Evolutionary conservation across 257 asterid species (phyloP), one percentile per base, ranked within the genome.

Genomic region (Parsonsia alboflavescens): DNA sequence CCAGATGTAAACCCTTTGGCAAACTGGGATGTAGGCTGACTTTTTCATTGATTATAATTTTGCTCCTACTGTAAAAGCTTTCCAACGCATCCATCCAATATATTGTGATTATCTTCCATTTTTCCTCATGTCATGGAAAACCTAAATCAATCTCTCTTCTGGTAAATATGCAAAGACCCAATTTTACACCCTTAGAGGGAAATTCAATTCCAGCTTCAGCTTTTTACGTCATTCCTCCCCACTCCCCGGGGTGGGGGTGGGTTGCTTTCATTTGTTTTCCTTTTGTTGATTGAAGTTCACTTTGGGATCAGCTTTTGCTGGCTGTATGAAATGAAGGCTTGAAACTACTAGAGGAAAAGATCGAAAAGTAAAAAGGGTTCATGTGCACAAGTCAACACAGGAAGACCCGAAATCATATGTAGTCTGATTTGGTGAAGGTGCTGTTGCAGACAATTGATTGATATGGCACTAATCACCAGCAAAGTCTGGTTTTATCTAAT

Each of bases 1-100:
- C 73, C 80, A 77, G 19, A 73, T 78, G 79, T 8, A 45, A 17
- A 54, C 58, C n/a, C 74, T 28, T 39, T 53, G 12, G 2, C 17
- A 30, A 41, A 10, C 68, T 15, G 48, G 1, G 46, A 63, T 63
- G 26, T 33, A 26, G 67, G n/a, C n/a, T 30, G 12, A 28, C n/a
- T 26, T 28, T 52, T 33, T 61, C 44, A 13, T 61, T 13, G 21
- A 28, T 13, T 61, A 28, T 5, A 28, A 6, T 0, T 61, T 61
- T 61, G 3, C 67, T 68, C 22, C 70, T 50, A 1, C 24, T 4
- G 41, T 52, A 54, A 53, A 62, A 24, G 48, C 24, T 54, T 17
- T 45, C 33, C 26, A 8, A 44, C 10, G 10, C 49, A 5, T 26
- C 28, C 5, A 5, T 46, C 57, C 16, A 22, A 44, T 24, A 68